Conservation (phyloP, 225 moss, liverwort and hornwort species). For the Anthoceros angustus region DNA sequence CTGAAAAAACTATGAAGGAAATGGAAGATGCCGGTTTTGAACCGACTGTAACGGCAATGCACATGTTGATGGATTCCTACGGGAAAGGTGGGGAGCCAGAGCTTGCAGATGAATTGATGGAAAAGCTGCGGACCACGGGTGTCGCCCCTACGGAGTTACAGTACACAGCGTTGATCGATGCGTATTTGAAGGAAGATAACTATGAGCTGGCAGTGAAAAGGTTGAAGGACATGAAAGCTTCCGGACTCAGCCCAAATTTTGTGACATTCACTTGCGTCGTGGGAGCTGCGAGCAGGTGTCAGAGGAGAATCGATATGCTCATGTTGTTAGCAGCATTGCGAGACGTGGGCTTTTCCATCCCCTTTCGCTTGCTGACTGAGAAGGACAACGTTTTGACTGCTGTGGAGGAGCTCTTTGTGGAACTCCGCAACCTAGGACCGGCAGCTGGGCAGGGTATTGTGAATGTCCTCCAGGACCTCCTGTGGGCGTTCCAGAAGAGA, state of each 20-base stretch:
- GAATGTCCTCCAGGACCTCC: constrained; percentile 59
- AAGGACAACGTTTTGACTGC: constrained; percentile 38
- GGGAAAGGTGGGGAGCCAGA: constrained; percentile 29
- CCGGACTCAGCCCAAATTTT: constrained; percentile 48
- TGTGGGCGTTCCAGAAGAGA: constrained; percentile 78
- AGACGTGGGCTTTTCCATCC: constrained; percentile 59
- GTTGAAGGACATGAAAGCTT: constrained; percentile 42
- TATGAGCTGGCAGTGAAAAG: constrained; percentile 40
- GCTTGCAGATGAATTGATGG: constrained; percentile 28
- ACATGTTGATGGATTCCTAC: constrained; percentile 38
- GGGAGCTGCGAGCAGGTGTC: constrained; percentile 58
- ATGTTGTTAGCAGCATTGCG: constrained; percentile 61
- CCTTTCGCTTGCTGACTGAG: constrained; percentile 59
- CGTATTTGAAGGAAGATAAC: constrained; percentile 44
- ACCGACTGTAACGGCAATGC: constrained; percentile 23
- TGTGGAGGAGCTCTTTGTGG: constrained; percentile 42
- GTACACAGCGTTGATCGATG: constrained; percentile 50
- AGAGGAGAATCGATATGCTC: constrained; percentile 39
- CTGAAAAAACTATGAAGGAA: constrained; percentile 14
- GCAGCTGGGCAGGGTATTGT: constrained; percentile 64
- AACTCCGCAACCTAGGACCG: constrained; percentile 30
- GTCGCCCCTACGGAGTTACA: constrained; percentile 24
- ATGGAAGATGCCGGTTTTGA: constrained; percentile 28
- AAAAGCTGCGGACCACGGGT: constrained; percentile 19
- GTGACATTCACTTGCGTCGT: constrained; percentile 76